Conservation (phyloP, 495 filamentous ascomycete genomes). For the Tuber melanosporum region DNA sequence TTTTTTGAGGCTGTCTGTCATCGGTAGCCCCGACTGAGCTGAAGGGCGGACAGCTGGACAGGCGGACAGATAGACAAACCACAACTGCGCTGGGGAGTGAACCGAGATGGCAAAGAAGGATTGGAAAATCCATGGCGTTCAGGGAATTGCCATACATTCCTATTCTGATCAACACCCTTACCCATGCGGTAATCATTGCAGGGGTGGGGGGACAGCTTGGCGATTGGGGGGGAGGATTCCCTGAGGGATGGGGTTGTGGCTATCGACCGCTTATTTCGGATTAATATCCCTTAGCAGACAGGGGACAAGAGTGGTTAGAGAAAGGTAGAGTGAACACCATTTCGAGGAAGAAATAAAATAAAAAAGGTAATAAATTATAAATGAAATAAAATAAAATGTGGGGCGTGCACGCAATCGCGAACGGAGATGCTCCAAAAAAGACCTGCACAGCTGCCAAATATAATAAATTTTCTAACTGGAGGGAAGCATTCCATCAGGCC, state of each 20-base stretch:
- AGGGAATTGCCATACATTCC: constrained; percentile 19
- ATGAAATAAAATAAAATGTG: constrained; percentile 25
- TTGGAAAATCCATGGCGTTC: constrained; percentile 16
- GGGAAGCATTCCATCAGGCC: too few relatives aligned
- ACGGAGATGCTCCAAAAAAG: constrained; percentile 7
- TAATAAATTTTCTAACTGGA: too few relatives aligned
- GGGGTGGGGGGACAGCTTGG: neutral
- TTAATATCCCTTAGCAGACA: constrained; percentile 27
- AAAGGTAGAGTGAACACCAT: neutral
- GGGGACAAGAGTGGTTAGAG: neutral
- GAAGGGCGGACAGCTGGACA: constrained; percentile 8
- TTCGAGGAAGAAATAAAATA: neutral
- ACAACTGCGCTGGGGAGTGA: constrained; percentile 6
- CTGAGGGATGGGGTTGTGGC: constrained; percentile 8
- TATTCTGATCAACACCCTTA: constrained; percentile 2
- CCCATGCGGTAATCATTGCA: constrained; percentile 2
- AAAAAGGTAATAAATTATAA: neutral
- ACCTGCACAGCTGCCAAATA: constrained; percentile 24
- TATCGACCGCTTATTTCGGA: constrained; percentile 17
- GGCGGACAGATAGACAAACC: constrained; percentile 19
- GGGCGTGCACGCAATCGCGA: constrained; percentile 27
- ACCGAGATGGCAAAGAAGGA: constrained; percentile 19
- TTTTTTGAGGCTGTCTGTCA: constrained; percentile 5
- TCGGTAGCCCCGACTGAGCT: constrained; percentile 3
- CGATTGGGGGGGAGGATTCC: constrained; percentile 4